Evolutionary conservation across 2,329 filamentous ascomycete genomes (phyloP).

Genomic region (Decorospora gaudefroyi): DNA sequence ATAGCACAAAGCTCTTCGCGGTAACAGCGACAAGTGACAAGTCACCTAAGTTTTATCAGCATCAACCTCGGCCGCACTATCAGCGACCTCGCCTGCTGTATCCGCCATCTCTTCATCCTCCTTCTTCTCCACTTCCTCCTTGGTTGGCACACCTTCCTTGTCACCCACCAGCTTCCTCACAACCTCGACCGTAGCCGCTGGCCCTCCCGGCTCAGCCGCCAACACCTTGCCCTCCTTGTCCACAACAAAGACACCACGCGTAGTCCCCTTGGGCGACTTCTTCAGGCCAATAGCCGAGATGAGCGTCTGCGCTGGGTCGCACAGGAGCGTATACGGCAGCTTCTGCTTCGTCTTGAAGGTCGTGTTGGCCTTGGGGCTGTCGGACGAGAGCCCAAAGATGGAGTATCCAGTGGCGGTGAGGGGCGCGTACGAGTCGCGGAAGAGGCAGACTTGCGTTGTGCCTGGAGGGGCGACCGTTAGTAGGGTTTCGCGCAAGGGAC

Average conservation of each 20-base stretch:
- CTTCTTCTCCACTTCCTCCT: conserved; percentile 37
- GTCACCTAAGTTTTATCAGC: conserved; percentile 28
- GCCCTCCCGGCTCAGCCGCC: conserved; percentile 73
- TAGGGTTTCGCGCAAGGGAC: background rate
- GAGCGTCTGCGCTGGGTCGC: conserved; percentile 73
- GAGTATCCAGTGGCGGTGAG: conserved; percentile 78
- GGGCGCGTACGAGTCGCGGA: conserved; percentile 80
- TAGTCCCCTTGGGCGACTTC: conserved; percentile 79
- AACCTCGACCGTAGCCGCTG: conserved; percentile 74
- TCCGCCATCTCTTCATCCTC: conserved; percentile 53
- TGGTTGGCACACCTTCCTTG: conserved; percentile 29
- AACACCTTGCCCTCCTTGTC: conserved; percentile 81
- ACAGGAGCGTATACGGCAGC: conserved; percentile 84
- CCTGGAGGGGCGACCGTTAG: conserved; percentile 58
- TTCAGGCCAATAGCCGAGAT: conserved; percentile 88
- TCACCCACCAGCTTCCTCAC: conserved; percentile 68
- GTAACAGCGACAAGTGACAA: too few relatives aligned
- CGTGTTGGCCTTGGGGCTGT: conserved; percentile 88
- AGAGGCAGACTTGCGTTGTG: conserved; percentile 90
- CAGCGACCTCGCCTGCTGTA: conserved; percentile 33
- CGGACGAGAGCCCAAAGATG: conserved; percentile 88
- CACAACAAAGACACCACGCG: conserved; percentile 85
- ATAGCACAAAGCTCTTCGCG: too few relatives aligned
- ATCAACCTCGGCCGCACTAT: conserved; percentile 45
- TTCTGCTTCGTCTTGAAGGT: conserved; percentile 91